A percentile compares a stretch with the other conserved stretches of the same genome.
Conservation (phyloP, 345 rosid species). For the Dipteronia dyeriana region DNA sequence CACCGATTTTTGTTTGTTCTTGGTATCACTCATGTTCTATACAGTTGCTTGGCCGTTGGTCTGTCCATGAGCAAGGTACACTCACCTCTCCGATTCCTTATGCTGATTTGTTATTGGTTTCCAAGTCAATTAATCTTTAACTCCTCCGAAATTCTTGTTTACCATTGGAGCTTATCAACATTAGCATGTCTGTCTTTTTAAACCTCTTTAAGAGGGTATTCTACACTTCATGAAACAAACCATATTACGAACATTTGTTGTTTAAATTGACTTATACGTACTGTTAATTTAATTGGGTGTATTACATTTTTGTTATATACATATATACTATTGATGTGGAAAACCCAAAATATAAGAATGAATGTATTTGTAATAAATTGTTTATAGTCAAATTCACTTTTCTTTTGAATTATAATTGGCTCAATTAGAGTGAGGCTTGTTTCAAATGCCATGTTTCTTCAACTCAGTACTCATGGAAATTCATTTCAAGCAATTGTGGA, state of each 20-base stretch:
- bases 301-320: no score
- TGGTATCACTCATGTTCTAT: conserved; percentile 85
- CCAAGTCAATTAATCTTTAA: background rate
- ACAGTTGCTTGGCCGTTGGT: conserved; percentile 87
- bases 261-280: no score
- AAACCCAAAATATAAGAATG: no score
- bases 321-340: no score
- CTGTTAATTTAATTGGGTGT: no score
- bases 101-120: background rate
- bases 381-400: background rate
- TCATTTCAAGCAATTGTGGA: background rate
- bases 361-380: no score
- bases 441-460: background rate
- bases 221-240: no score
- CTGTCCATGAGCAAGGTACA: conserved; percentile 94
- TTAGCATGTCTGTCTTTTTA: background rate
- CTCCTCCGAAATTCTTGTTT: background rate
- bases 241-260: no score
- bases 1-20: conserved; percentile 87
- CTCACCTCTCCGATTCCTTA: conserved; percentile 12
- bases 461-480: background rate
- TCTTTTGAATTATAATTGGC: background rate
- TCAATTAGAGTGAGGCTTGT: no score
- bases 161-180: background rate
- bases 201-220: background rate